Percentiles rank a stretch among this genome's conserved stretches.
These are phyloP conservation scores for Gossypium stocksii DNA, from an alignment of 345 rosid species.

Conservation along the genomic window DNA sequence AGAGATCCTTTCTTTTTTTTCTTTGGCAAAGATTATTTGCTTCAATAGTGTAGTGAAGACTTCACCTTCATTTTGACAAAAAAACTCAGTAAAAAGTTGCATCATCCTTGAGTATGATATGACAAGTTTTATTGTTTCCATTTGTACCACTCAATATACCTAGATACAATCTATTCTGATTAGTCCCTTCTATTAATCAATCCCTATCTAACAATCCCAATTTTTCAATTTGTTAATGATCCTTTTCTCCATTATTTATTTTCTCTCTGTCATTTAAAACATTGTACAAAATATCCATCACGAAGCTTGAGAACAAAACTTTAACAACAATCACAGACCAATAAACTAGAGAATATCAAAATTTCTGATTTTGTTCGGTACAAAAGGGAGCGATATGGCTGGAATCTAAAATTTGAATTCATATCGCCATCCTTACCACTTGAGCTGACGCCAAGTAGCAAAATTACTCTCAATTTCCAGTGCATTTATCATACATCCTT, in stretches of 20 bases:
- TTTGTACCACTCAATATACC: not conserved
- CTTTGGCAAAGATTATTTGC: not conserved
- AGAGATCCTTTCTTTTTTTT: not conserved
- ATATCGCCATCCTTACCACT: not conserved
- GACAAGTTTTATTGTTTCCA: not conserved
- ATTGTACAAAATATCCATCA: not conserved
- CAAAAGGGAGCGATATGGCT: not conserved
- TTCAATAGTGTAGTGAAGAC: not conserved
- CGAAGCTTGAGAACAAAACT: not conserved
- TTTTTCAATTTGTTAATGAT: not conserved
- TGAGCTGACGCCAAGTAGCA: not conserved
- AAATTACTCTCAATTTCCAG: not conserved
- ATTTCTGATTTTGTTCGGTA: not conserved
- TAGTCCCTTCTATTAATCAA: not conserved
- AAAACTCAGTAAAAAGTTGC: not conserved
- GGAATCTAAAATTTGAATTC: not conserved
- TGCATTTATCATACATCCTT: not conserved
- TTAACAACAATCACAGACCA: not conserved
- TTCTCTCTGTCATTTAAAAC: not conserved
- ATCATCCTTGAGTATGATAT: too few species aligned
- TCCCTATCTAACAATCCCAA: not conserved
- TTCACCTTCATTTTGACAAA: not conserved
- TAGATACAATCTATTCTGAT: not conserved
- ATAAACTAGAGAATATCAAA: not conserved
- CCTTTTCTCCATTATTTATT: not conserved